Percentiles rank a stretch among this genome's conserved stretches.
Evolutionary conservation across 2,329 filamentous ascomycete species (phyloP).

Genomic region (Cytospora piceicola): DNA sequence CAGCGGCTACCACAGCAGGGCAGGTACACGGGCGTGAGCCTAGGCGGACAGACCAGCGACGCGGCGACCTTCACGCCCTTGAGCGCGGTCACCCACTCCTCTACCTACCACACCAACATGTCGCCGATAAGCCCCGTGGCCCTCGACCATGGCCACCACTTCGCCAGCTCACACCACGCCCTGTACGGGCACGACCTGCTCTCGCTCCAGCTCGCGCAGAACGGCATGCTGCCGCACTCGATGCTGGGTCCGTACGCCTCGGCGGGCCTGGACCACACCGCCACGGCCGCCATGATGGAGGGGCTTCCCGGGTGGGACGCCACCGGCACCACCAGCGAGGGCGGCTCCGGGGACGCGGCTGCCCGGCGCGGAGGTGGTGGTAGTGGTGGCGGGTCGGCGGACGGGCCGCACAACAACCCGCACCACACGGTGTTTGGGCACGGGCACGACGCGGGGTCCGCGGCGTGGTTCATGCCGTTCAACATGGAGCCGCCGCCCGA

Average conservation of each 20-base stretch:
- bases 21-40: conserved; percentile 46
- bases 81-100: conserved; percentile 44
- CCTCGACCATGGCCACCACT: conserved; percentile 41
- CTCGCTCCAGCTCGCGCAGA: conserved; percentile 54
- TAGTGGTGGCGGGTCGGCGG: not conserved
- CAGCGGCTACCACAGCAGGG: conserved; percentile 46
- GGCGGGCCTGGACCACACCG: conserved; percentile 51
- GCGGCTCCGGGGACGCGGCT: conserved; percentile 38
- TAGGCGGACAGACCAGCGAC: conserved; percentile 48
- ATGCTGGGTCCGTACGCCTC: conserved; percentile 48
- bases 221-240: conserved; percentile 63
- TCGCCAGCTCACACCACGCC: conserved; percentile 41
- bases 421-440: conserved; percentile 38
- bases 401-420: conserved; percentile 26
- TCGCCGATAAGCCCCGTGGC: conserved; percentile 58
- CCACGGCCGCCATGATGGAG: conserved; percentile 46
- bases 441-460: conserved; percentile 53
- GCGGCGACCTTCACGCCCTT: conserved; percentile 47
- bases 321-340: conserved; percentile 33
- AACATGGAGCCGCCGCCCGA: conserved; percentile 83
- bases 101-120: conserved; percentile 49
- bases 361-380: not conserved
- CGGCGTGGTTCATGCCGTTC: conserved; percentile 91
- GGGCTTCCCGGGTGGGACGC: conserved; percentile 48
- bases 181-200: conserved; percentile 59